Base-by-base conservation (phyloP, 75 land plant genomes). In the Pseudotsuga menziesii region DNA sequence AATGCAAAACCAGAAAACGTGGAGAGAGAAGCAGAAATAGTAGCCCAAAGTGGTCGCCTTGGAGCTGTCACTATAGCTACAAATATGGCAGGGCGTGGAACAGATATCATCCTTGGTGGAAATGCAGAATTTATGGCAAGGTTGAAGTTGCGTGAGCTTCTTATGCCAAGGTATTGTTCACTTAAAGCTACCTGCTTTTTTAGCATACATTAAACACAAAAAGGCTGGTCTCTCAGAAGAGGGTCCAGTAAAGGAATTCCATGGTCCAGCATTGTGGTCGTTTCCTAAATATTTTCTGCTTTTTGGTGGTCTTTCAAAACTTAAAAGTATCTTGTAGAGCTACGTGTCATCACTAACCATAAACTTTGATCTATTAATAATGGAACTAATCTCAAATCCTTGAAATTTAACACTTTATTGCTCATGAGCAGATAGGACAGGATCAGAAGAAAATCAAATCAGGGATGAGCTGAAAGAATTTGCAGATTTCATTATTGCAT, bases 1-100 rank as follows among this genome's bases (percentile, higher is more conserved):
- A 97, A 97, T 90, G 99, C 99, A 72, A 97, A 97, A 83, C 99
- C 99, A 75, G 99, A 97, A 77, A 97, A 97, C 86, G 99, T 96
- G 41, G 99, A 97, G 81, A 88, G 99, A 79, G 99, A 97, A 84
- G 97, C 99, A 63, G 99, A 97, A 85, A 97, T 97, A 67, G 92
- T 97, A 26, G 98, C 99, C 55, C 99, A 97, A 80, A 97, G 99
- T 86, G 99, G 99, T 19, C 98, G 99, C 58, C 78, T 87, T 61
- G 94, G 99, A 26, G 96, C 98, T 69, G 99, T 97, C 20, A 97
- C 99, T 70, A 92, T 97, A 74, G 98, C 99, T 48, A 97, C 99
- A 6, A 97, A 97, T 75, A 97, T 97, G 99, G 99, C 99, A 41
- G 99, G 99, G 39, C 98, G 99, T 82, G 99, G 99, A 52, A 97